A percentile compares a stretch with the other conserved stretches of the same genome.
phyloP scores from a whole-genome alignment of 306 rosid species.

The Quercus gilva region DNA sequence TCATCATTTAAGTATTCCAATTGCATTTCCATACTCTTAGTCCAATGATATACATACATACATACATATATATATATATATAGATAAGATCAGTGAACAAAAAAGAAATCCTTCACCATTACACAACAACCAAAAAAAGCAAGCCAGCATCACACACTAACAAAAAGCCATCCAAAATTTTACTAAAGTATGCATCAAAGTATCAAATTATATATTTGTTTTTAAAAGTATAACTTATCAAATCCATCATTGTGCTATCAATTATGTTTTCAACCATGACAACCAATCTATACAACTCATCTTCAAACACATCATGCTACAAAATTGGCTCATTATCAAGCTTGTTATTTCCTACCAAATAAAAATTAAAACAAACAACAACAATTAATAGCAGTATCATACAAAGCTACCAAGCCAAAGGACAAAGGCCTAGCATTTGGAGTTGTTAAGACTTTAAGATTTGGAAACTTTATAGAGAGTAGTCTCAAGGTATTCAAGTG shows the following conservation, averaged over 20 bases:
- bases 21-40: no score
- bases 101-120: no score
- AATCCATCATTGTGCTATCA: background rate
- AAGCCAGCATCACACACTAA: conserved; percentile 13
- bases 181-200: background rate
- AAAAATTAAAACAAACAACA: no score
- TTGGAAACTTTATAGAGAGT: conserved; percentile 62
- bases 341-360: no score
- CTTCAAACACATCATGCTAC: no score
- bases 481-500: conserved; percentile 86
- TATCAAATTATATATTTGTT: background rate
- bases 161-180: background rate
- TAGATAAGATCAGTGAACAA: no score
- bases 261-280: background rate
- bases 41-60: no score
- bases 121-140: conserved; percentile 10
- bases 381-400: no score
- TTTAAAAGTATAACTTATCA: background rate
- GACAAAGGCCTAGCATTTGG: conserved; percentile 59
- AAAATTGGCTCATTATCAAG: no score
- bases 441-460: conserved; percentile 66
- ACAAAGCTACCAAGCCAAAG: no score
- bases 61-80: no score
- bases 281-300: no score
- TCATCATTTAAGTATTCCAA: background rate